These are phyloP conservation scores for Allantophomopsis lycopodina DNA, from an alignment of 2,329 filamentous ascomycete genomes.

Conservation along the genomic window DNA sequence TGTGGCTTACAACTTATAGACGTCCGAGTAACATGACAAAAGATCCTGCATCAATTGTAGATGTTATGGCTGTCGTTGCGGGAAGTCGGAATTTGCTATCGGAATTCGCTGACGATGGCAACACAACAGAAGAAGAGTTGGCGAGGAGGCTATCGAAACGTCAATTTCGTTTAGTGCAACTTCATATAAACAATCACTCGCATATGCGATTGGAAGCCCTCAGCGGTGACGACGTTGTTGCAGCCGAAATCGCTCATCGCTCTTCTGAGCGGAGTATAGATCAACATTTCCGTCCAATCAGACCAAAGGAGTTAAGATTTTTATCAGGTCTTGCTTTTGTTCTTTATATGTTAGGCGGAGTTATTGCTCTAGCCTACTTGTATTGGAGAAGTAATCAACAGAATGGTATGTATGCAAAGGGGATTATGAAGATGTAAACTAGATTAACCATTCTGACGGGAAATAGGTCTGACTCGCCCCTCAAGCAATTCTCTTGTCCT, in stretches of 20 bases:
- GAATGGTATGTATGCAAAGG: too few species aligned
- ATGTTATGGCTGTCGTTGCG: constrained; percentile 11
- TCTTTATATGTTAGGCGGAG: too few species aligned
- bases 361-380: too few species aligned
- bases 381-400: too few species aligned
- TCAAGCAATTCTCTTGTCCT: constrained; percentile 12
- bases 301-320: not conserved
- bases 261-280: too few species aligned
- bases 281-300: not conserved
- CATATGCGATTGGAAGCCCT: too few species aligned
- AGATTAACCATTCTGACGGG: too few species aligned
- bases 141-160: not conserved
- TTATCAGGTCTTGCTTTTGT: not conserved
- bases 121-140: not conserved
- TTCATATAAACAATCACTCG: too few species aligned
- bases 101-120: constrained; percentile 1
- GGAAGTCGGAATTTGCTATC: constrained; percentile 1
- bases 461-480: constrained; percentile 7
- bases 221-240: too few species aligned
- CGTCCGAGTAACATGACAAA: constrained; percentile 8
- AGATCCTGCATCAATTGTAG: constrained; percentile 16
- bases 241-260: too few species aligned
- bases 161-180: not conserved
- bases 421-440: too few species aligned
- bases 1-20: not conserved